These are phyloP conservation scores for Chrysoporthe cubensis DNA, from an alignment of 2,329 filamentous ascomycete genomes.

Conservation along the genomic window DNA sequence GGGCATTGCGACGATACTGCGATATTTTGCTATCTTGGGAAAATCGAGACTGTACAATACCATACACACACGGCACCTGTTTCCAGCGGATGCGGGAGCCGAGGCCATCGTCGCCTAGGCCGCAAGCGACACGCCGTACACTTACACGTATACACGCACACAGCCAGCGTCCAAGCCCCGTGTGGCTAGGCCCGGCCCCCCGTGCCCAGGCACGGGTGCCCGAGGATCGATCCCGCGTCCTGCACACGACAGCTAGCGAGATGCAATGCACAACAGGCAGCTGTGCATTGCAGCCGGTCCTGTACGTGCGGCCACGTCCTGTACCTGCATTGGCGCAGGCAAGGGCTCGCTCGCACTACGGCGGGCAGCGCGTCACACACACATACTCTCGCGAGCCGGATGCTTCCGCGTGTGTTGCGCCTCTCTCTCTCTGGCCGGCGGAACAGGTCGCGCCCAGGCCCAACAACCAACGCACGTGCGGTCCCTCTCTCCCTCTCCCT, in stretches of 20 bases:
- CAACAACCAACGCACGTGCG: background rate
- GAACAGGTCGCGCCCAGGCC: background rate
- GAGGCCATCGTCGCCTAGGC: background rate
- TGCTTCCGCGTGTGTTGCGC: background rate
- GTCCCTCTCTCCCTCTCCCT: background rate
- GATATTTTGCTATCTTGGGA: slow-evolving; percentile 8
- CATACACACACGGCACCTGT: background rate
- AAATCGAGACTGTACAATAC: slow-evolving; percentile 21
- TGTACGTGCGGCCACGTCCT: background rate
- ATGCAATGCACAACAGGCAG: background rate
- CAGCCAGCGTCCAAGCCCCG: background rate
- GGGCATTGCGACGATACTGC: slow-evolving; percentile 16
- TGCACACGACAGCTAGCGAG: slow-evolving; percentile 1
- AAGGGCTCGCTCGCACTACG: background rate
- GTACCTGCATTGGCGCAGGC: slow-evolving; percentile 10
- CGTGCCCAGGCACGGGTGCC: background rate
- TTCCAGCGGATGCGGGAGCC: background rate
- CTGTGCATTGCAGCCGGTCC: background rate
- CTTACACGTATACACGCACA: background rate
- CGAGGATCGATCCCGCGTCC: background rate
- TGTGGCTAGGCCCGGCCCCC: background rate
- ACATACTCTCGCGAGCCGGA: background rate
- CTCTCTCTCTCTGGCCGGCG: background rate
- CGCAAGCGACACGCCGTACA: background rate
- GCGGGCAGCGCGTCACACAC: no score